These are phyloP conservation scores for Gymnopilus dilepis DNA, from an alignment of 768 basidiomycete genomes.

Conservation along the genomic window DNA sequence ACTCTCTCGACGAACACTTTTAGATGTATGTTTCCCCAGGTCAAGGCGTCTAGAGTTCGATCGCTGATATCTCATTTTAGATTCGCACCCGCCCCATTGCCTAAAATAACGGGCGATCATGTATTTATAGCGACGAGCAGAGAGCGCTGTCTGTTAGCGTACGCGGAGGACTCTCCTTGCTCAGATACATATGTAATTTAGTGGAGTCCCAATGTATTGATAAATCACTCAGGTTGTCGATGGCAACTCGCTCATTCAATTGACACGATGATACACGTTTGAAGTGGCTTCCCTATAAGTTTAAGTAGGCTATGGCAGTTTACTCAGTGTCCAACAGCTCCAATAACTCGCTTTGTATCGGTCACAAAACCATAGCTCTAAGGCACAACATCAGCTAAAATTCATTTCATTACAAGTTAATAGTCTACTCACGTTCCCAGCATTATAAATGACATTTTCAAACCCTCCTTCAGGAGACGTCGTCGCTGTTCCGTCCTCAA, in stretches of 20 bases:
- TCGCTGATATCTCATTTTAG: conserved; percentile 7
- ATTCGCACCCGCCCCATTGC: conserved; percentile 20
- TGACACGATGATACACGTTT: conserved; percentile 15
- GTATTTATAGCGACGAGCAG: conserved; percentile 23
- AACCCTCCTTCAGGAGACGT: conserved; percentile 61
- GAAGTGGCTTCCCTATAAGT: not conserved
- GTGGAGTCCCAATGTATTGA: conserved; percentile 12
- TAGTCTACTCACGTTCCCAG: conserved; percentile 49
- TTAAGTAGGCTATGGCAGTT: not conserved
- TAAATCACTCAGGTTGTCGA: conserved; percentile 1
- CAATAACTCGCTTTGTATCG: conserved; percentile 37
- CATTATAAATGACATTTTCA: conserved; percentile 64
- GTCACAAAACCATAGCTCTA: conserved; percentile 60
- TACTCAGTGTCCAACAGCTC: conserved; percentile 26
- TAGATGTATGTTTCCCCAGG: conserved; percentile 39
- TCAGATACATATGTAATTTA: conserved; percentile 9
- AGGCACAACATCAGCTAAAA: conserved; percentile 15
- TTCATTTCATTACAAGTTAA: conserved; percentile 2
- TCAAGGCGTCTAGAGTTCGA: not conserved
- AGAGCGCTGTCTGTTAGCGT: conserved; percentile 4
- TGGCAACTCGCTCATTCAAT: not conserved
- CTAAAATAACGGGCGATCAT: conserved; percentile 11
- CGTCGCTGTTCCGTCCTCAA: conserved; percentile 66
- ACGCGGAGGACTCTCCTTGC: conserved; percentile 9
- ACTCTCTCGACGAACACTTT: conserved; percentile 39